A percentile compares a stretch with the other conserved stretches of the same genome.
Conservation (phyloP, 2,329 filamentous ascomycete genomes). For the Boeremia lycopersici region DNA sequence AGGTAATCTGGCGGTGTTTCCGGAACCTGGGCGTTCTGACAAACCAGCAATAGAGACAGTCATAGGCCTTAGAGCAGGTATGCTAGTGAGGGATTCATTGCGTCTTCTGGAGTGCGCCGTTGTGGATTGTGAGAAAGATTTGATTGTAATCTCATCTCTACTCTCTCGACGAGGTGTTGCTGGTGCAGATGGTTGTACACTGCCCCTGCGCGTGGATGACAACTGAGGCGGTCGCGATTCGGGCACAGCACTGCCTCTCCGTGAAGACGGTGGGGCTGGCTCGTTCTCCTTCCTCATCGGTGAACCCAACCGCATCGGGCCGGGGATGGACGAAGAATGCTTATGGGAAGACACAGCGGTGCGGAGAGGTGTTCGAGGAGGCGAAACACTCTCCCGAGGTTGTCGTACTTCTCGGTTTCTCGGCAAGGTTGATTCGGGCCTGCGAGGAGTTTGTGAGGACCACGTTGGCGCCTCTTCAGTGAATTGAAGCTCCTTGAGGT, state of each 20-base stretch:
- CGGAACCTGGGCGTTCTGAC: constrained; percentile 55
- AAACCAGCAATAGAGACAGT: constrained; percentile 54
- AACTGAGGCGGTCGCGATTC: constrained; percentile 8
- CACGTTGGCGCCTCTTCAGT: constrained; percentile 51
- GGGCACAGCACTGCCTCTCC: constrained; percentile 10
- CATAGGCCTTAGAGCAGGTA: constrained; percentile 53
- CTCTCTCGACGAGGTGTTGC: constrained; percentile 25
- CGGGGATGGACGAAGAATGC: constrained; percentile 47
- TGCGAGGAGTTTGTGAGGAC: constrained; percentile 47
- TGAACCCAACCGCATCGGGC: constrained; percentile 50
- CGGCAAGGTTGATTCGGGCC: constrained; percentile 30
- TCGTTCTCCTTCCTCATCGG: constrained; percentile 55
- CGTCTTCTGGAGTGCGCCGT: constrained; percentile 50
- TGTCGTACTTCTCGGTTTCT: constrained; percentile 16
- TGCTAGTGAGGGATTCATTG: constrained; percentile 54
- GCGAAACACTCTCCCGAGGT: constrained; percentile 31
- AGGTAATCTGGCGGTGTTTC: constrained; percentile 65
- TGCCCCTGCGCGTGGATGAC: constrained; percentile 25
- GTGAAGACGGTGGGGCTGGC: constrained; percentile 31
- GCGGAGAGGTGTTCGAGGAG: constrained; percentile 41
- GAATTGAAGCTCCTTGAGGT: constrained; percentile 74
- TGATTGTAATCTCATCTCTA: constrained; percentile 47
- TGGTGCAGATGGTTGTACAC: constrained; percentile 27
- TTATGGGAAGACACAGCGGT: constrained; percentile 45
- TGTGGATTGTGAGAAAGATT: constrained; percentile 37